These are phyloP conservation scores for Starmerella potacharoeniae DNA, from an alignment of 805 yeast genomes.

Conservation along the genomic window DNA sequence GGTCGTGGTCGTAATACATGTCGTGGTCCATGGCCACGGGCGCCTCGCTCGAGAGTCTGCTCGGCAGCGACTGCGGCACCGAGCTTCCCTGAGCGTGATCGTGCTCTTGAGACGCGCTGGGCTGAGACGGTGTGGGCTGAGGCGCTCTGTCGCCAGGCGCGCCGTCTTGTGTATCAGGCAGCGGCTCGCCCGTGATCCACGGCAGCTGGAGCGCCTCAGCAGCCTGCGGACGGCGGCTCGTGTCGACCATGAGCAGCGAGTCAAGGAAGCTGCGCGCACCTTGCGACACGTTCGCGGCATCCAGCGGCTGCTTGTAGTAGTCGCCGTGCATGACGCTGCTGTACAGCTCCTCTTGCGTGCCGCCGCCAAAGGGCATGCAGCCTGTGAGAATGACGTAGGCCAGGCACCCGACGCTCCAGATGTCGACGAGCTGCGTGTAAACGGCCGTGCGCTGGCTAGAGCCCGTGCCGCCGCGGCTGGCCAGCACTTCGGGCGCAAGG, in stretches of 20 bases:
- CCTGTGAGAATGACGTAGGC: conserved; percentile 86
- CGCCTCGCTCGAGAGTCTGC: background rate
- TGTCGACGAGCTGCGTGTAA: conserved; percentile 83
- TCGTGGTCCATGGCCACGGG: background rate
- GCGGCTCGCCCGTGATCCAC: conserved; percentile 45
- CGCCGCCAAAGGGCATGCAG: conserved; percentile 89
- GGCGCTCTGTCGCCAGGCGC: too few relatives aligned
- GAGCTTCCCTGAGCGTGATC: background rate
- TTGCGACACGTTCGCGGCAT: conserved; percentile 50
- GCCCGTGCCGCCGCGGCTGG: conserved; percentile 17
- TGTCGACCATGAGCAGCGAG: conserved; percentile 64
- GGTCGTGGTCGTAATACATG: background rate
- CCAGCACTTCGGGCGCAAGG: conserved; percentile 85
- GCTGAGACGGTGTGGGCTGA: background rate
- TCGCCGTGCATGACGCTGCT: conserved; percentile 64
- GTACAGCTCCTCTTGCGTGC: conserved; percentile 77
- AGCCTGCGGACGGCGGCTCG: conserved; percentile 61
- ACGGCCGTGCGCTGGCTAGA: conserved; percentile 15
- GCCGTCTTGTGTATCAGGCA: background rate
- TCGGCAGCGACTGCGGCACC: background rate
- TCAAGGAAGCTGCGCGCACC: conserved; percentile 65
- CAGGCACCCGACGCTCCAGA: conserved; percentile 96
- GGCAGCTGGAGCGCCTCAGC: conserved; percentile 62
- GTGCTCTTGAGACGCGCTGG: background rate
- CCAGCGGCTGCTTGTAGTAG: conserved; percentile 53